Percentiles rank a stretch among this genome's conserved stretches.
Conservation (phyloP, 2,329 filamentous ascomycete genomes). For the Chaetomium sp. region DNA sequence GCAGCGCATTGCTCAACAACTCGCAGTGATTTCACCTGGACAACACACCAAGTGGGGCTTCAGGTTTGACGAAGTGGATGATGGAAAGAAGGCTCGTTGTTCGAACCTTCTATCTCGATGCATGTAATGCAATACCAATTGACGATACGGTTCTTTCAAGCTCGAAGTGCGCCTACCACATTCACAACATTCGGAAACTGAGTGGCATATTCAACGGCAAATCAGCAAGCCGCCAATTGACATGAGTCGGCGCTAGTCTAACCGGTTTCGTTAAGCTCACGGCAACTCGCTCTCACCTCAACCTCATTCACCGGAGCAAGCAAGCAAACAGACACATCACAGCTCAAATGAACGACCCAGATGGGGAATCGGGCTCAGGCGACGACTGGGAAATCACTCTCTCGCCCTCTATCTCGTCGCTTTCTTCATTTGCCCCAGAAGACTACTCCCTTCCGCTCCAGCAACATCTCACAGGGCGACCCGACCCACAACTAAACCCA, state of each 20-base stretch:
- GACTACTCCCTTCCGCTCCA: conserved; percentile 16
- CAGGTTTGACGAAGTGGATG: conserved; percentile 4
- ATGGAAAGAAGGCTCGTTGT: conserved; percentile 9
- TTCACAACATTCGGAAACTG: background rate
- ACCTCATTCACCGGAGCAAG: conserved; percentile 6
- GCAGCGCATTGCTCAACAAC: conserved; percentile 5
- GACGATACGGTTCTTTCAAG: background rate
- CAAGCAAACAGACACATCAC: background rate
- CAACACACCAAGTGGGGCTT: conserved; percentile 25
- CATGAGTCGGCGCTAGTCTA: conserved; percentile 7
- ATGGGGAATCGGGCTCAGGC: conserved; percentile 18
- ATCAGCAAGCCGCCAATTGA: background rate
- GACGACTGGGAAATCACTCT: conserved; percentile 24
- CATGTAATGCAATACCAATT: conserved; percentile 6
- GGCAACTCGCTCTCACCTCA: background rate
- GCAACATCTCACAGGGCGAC: conserved; percentile 1
- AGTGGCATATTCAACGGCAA: background rate
- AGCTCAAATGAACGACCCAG: conserved; percentile 22
- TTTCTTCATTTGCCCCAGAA: conserved; percentile 26
- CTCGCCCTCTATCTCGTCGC: conserved; percentile 25
- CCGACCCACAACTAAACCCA: background rate
- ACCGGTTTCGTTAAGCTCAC: conserved; percentile 6
- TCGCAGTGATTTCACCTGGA: conserved; percentile 22
- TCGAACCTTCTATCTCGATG: conserved; percentile 1
- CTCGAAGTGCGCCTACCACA: background rate